Evolutionary conservation across 345 rosid species (phyloP).

Genomic region (Streptanthus diversifolius): DNA sequence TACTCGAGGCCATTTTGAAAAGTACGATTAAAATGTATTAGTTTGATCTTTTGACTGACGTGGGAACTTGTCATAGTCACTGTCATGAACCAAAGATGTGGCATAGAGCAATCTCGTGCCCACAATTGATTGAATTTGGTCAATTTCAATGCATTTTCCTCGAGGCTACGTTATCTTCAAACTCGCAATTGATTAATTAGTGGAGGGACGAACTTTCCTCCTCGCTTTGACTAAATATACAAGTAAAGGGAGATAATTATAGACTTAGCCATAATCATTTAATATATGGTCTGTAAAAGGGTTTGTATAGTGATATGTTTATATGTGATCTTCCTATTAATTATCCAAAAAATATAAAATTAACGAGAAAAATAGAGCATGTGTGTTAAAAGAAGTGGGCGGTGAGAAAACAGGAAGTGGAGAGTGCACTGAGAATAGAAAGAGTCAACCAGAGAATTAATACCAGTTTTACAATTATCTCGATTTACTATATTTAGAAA

Average conservation of each 20-base stretch:
- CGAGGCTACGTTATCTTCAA: constrained; percentile 12
- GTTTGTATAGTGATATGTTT: constrained; percentile 10
- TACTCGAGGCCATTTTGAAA: constrained; percentile 16
- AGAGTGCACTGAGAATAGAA: constrained; percentile 32
- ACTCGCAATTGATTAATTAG: background rate
- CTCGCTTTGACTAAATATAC: constrained; percentile 17
- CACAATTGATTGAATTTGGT: constrained; percentile 28
- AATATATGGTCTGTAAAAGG: background rate
- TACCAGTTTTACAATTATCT: background rate
- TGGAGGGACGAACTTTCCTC: constrained; percentile 26
- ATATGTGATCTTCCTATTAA: constrained; percentile 25
- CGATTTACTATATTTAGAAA: constrained; percentile 23
- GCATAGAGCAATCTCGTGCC: constrained; percentile 25
- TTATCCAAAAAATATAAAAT: background rate
- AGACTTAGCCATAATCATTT: constrained; percentile 14
- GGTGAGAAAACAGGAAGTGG: constrained; percentile 33
- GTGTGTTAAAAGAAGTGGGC: constrained; percentile 31
- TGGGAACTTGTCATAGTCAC: constrained; percentile 26
- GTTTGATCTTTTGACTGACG: background rate
- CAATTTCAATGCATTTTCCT: constrained; percentile 17
- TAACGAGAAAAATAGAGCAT: constrained; percentile 3
- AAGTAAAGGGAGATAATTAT: constrained; percentile 13
- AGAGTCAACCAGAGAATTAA: constrained; percentile 27
- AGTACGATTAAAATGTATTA: background rate
- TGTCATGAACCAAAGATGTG: constrained; percentile 22